These are phyloP conservation scores for Colletotrichum salicis DNA, from an alignment of 2,329 filamentous ascomycete genomes.

Conservation along the genomic window DNA sequence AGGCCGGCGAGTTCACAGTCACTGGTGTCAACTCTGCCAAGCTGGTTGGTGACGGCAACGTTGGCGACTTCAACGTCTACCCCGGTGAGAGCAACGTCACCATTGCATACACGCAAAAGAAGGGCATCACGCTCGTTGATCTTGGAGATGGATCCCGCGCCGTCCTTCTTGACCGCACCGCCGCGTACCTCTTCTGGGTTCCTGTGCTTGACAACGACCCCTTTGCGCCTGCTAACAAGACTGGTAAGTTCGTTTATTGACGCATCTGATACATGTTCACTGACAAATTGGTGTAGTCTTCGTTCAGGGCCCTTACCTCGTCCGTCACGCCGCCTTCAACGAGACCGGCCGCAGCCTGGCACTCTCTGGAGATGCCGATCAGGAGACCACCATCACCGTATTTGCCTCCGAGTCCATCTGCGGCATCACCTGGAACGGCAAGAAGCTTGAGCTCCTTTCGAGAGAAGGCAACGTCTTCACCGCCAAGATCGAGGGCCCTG, in stretches of 20 bases:
- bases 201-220: conserved; percentile 61
- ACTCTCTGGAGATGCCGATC: conserved; percentile 57
- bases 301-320: conserved; percentile 63
- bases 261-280: neutral
- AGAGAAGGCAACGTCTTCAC: conserved; percentile 43
- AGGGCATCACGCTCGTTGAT: conserved; percentile 59
- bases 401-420: conserved; percentile 58
- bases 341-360: conserved; percentile 48
- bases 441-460: conserved; percentile 44
- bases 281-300: conserved; percentile 49
- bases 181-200: conserved; percentile 68
- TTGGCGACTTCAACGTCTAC: conserved; percentile 53
- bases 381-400: conserved; percentile 54
- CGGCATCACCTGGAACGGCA: conserved; percentile 63
- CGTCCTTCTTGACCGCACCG: conserved; percentile 62
- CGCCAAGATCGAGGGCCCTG: conserved; percentile 41
- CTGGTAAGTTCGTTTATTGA: conserved; percentile 46
- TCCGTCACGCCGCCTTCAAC: conserved; percentile 55
- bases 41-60: conserved; percentile 50
- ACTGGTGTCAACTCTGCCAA: conserved; percentile 45
- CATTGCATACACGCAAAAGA: conserved; percentile 59
- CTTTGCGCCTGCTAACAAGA: conserved; percentile 54
- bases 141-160: conserved; percentile 59
- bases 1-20: conserved; percentile 64
- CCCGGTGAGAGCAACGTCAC: conserved; percentile 52